Base-by-base conservation (phyloP, 768 basidiomycete genomes). In the Leccinum disarticulatum region DNA sequence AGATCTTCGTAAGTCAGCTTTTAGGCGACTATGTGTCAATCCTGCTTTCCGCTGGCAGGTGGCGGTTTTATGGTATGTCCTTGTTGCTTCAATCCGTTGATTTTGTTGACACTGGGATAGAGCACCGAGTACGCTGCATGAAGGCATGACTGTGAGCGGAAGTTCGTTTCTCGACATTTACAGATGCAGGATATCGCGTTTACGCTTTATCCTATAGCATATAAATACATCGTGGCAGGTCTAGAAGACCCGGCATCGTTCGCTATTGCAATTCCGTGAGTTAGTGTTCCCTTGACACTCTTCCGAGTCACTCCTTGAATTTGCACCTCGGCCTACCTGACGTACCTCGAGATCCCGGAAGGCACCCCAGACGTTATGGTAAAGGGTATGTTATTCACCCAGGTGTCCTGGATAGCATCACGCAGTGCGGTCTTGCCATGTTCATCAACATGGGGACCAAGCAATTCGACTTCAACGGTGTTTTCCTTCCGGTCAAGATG, bases 381-480 rank as follows among this genome's bases (percentile, higher is more conserved):
- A 65, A 62, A 54, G 69, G 71, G 27, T 75, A 75, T 19, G 59
- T 50, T 43, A 69, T 74, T 51, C 74, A 74, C 57, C 73, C 73
- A 3, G 73, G 74, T 56, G 62, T 74, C 33, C 60, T 75, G 7
- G 73, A 74, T 57, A 72, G 71, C 11, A 70, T 72, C 52, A 72
- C 71, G 17, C 71, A 72, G 53, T 70, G 69, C 30, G 71, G 71
- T 56, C 69, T 72, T 15, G 67, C 69, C 2, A 69, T 72, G 71
- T 67, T 67, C 55, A 67, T 67, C 58, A 68, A 68, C n/a, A 67
- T 68, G 66, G 63, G 65, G 25, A 67, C 67, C 30, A 72, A 72
- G 47, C 70, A 60, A 6, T 72, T 72, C 47, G 71, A 72, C 51
- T 72, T 72, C 54, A 71, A 68, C 4, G 71, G 71, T 19, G 68